Percentiles rank a stretch among this genome's conserved stretches.
These are phyloP conservation scores for Mycogone perniciosa DNA, from an alignment of 2,329 filamentous ascomycete species.

Conservation along the genomic window DNA sequence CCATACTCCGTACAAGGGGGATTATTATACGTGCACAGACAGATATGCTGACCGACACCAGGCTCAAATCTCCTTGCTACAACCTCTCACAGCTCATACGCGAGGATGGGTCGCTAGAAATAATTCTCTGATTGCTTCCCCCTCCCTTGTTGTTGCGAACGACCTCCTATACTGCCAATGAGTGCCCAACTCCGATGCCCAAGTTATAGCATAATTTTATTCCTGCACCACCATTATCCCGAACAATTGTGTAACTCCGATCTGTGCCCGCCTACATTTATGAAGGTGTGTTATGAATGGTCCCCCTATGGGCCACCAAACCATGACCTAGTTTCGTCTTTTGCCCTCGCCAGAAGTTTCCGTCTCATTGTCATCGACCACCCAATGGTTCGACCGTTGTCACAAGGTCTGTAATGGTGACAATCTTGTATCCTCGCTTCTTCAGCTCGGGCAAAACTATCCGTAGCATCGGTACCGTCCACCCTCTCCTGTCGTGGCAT, in stretches of 20 bases:
- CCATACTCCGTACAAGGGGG: neutral
- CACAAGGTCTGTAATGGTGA: conserved; percentile 64
- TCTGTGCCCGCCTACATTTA: neutral
- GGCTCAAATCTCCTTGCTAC: conserved; percentile 29
- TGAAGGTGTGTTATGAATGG: no score
- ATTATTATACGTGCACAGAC: neutral
- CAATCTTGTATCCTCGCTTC: conserved; percentile 61
- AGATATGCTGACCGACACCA: conserved; percentile 9
- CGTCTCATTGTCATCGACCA: conserved; percentile 14
- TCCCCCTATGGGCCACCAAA: no score
- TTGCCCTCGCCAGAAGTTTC: neutral
- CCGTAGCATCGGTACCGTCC: conserved; percentile 74
- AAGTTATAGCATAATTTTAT: no score
- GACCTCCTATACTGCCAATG: neutral
- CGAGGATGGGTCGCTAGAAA: conserved; percentile 28
- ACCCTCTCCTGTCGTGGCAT: conserved; percentile 77
- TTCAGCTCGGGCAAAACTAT: conserved; percentile 66
- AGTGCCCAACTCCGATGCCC: conserved; percentile 9
- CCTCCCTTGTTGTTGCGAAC: neutral
- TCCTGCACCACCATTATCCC: no score
- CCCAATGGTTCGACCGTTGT: conserved; percentile 27
- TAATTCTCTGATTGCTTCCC: conserved; percentile 13
- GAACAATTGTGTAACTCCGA: no score
- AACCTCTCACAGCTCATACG: conserved; percentile 23
- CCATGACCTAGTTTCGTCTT: neutral